These are phyloP conservation scores for Trametes sp. DNA, from an alignment of 1,284 basidiomycete species.

Conservation along the genomic window DNA sequence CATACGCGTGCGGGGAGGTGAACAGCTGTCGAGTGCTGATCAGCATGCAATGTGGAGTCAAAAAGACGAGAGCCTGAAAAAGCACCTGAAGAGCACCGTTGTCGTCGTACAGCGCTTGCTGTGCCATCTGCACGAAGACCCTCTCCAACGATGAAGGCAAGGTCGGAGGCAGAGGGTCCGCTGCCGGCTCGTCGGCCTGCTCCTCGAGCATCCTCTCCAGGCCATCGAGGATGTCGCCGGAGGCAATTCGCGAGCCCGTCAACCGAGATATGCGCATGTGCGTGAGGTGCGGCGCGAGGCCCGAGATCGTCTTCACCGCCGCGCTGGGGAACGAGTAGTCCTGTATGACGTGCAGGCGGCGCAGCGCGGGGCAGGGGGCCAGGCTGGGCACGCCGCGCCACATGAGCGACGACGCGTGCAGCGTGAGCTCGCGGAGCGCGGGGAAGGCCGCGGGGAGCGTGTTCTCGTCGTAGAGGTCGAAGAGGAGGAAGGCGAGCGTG, in stretches of 20 bases:
- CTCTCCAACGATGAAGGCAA: conserved; percentile 10
- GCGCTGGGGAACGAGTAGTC: background rate
- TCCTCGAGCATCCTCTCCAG: conserved; percentile 10
- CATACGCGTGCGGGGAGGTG: background rate
- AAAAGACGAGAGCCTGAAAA: too few species aligned
- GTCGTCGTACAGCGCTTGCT: conserved; percentile 4
- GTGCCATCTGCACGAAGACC: conserved; percentile 15
- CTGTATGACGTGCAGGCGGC: conserved; percentile 16
- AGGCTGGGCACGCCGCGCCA: background rate
- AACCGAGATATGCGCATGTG: conserved; percentile 20
- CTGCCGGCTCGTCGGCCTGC: too few species aligned
- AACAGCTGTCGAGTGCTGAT: conserved; percentile 7
- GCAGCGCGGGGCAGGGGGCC: background rate
- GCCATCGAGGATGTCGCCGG: conserved; percentile 4
- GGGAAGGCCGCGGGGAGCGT: conserved; percentile 5
- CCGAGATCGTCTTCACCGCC: background rate
- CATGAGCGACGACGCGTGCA: background rate
- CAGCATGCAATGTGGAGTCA: too few species aligned
- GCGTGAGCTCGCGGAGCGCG: conserved; percentile 15
- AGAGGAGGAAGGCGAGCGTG: conserved; percentile 15
- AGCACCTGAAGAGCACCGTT: background rate
- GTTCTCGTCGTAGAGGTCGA: conserved; percentile 9
- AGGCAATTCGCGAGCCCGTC: background rate
- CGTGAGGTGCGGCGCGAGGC: conserved; percentile 4
- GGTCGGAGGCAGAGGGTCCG: background rate